These are phyloP conservation scores for Hanseniaspora vineae DNA, from an alignment of 805 yeast genomes.

Conservation along the genomic window DNA sequence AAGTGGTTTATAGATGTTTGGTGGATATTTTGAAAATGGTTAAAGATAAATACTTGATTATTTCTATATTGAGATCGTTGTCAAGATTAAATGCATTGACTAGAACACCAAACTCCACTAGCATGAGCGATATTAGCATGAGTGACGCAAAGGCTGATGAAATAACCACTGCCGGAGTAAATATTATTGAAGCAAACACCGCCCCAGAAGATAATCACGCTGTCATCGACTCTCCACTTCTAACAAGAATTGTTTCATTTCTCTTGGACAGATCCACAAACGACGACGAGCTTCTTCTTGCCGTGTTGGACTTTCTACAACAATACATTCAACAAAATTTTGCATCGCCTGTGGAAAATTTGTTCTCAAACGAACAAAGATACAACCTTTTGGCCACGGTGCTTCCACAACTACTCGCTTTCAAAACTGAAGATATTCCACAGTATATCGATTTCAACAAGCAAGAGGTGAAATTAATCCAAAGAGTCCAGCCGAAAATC, in stretches of 20 bases:
- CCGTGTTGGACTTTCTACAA: slow-evolving; percentile 70
- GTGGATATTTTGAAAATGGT: slow-evolving; percentile 32
- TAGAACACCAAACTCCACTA: slow-evolving; percentile 26
- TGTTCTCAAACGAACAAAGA: slow-evolving; percentile 36
- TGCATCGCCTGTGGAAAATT: slow-evolving; percentile 35
- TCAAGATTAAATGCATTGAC: slow-evolving; percentile 54
- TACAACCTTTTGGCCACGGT: slow-evolving; percentile 41
- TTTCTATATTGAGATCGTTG: slow-evolving; percentile 61
- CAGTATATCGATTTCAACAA: slow-evolving; percentile 8
- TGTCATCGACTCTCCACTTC: slow-evolving; percentile 22
- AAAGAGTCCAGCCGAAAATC: slow-evolving; percentile 46
- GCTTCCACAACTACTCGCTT: too few relatives aligned
- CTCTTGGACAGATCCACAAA: slow-evolving; percentile 39
- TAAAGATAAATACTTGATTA: slow-evolving; percentile 56
- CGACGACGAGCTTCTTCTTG: slow-evolving; percentile 57
- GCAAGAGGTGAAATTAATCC: slow-evolving; percentile 28
- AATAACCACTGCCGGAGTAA: too few relatives aligned
- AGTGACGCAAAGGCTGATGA: slow-evolving; percentile 6
- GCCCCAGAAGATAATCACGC: too few relatives aligned
- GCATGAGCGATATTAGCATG: slow-evolving; percentile 22
- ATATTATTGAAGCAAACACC: too few relatives aligned
- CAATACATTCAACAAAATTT: slow-evolving; percentile 61
- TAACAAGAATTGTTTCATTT: slow-evolving; percentile 45
- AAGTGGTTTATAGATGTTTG: slow-evolving; percentile 41
- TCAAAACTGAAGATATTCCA: slow-evolving; percentile 14